Conservation (phyloP, 805 yeast species). For the Suhomyces faveliae region DNA sequence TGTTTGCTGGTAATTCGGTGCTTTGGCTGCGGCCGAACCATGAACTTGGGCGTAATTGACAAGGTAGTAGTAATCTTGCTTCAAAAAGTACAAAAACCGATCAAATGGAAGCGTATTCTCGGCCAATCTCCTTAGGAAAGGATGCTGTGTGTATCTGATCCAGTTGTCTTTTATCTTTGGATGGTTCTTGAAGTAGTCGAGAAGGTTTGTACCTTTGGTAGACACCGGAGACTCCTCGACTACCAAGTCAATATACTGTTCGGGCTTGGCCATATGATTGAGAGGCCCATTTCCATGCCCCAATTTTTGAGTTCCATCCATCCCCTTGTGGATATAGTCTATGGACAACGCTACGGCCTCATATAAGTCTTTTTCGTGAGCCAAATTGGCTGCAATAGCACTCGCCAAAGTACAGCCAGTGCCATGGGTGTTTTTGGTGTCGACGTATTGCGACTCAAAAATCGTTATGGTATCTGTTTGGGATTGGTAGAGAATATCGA, state of each 20-base stretch:
- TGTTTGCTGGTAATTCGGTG: conserved; percentile 53
- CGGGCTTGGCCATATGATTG: conserved; percentile 55
- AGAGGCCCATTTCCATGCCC: conserved; percentile 69
- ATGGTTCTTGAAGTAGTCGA: conserved; percentile 55
- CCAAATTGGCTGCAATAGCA: conserved; percentile 73
- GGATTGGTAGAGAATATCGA: conserved; percentile 55
- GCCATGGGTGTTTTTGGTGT: conserved; percentile 70
- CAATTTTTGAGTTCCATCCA: conserved; percentile 42
- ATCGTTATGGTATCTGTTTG: conserved; percentile 32
- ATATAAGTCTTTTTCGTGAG: conserved; percentile 47
- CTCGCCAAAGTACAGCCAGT: conserved; percentile 89
- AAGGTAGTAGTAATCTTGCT: conserved; percentile 70
- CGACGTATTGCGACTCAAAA: conserved; percentile 46
- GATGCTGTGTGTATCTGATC: conserved; percentile 59
- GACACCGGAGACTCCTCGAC: conserved; percentile 5
- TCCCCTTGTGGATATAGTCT: conserved; percentile 66
- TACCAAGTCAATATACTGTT: conserved; percentile 9
- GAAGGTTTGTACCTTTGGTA: conserved; percentile 1
- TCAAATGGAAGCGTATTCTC: conserved; percentile 47
- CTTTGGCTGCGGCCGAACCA: conserved; percentile 59
- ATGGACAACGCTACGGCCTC: conserved; percentile 57
- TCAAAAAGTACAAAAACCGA: conserved; percentile 53
- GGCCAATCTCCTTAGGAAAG: conserved; percentile 57
- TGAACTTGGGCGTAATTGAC: conserved; percentile 67
- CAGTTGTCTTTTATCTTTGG: conserved; percentile 55